These are phyloP conservation scores for Lactarius pseudohatsudake DNA, from an alignment of 768 basidiomycete species.

Conservation along the genomic window DNA sequence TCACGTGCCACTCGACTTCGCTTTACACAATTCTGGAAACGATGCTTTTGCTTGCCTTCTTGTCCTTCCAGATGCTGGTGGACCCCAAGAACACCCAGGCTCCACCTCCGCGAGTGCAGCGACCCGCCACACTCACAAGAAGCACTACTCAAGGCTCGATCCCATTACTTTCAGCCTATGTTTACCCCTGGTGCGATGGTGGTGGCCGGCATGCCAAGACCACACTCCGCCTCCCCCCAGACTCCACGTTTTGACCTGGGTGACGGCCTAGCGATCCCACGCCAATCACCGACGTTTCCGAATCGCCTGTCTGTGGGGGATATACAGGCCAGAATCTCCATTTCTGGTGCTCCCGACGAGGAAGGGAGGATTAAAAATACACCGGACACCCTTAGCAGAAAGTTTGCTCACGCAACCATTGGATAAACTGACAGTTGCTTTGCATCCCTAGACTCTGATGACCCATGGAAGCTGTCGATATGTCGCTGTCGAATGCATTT, in stretches of 20 bases:
- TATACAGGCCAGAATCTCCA: neutral
- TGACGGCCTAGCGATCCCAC: slow-evolving; percentile 4
- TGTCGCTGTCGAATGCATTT: slow-evolving; percentile 11
- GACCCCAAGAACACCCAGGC: slow-evolving; percentile 48
- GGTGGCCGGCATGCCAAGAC: slow-evolving; percentile 9
- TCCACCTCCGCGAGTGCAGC: slow-evolving; percentile 28
- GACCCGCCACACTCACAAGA: neutral
- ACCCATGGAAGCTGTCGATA: slow-evolving; percentile 12
- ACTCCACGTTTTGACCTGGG: slow-evolving; percentile 3
- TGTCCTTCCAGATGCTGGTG: slow-evolving; percentile 62
- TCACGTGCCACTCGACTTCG: slow-evolving; percentile 43
- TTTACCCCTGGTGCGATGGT: slow-evolving; percentile 20
- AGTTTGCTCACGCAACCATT: slow-evolving; percentile 19
- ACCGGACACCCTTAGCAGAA: neutral
- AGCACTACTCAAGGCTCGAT: slow-evolving; percentile 16
- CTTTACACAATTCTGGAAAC: slow-evolving; percentile 75
- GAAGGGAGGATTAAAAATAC: slow-evolving; percentile 19
- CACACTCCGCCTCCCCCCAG: slow-evolving; percentile 20
- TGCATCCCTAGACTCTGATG: neutral
- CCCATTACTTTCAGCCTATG: slow-evolving; percentile 24
- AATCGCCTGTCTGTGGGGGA: slow-evolving; percentile 18
- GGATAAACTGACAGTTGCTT: slow-evolving; percentile 11
- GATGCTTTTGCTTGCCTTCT: slow-evolving; percentile 71
- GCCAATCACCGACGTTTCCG: neutral
- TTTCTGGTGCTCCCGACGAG: slow-evolving; percentile 16